These are phyloP conservation scores for Gossypium bickii DNA, from an alignment of 345 rosid genomes.

Conservation along the genomic window DNA sequence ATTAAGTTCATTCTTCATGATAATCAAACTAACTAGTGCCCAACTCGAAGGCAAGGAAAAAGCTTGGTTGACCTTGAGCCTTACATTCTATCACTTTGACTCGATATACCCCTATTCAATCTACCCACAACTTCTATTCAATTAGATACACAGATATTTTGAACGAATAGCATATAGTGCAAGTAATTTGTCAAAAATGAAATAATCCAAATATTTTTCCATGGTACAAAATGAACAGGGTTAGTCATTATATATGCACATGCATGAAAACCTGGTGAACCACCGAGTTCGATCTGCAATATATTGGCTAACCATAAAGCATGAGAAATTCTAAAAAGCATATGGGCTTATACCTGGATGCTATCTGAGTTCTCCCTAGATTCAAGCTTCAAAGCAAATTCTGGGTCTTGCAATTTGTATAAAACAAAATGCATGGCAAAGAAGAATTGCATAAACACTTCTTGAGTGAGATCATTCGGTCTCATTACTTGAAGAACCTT, in stretches of 20 bases:
- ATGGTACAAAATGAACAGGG: not conserved
- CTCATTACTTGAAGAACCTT: constrained; percentile 46
- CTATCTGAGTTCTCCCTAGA: constrained; percentile 48
- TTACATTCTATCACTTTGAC: not conserved
- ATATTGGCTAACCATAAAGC: not conserved
- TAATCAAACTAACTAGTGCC: not conserved
- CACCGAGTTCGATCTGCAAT: not conserved
- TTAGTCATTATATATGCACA: not conserved
- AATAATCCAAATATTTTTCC: not conserved
- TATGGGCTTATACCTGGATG: constrained; percentile 57
- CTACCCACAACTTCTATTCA: not conserved
- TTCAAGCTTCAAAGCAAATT: constrained; percentile 57
- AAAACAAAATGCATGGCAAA: constrained; percentile 54
- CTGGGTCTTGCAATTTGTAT: constrained; percentile 75
- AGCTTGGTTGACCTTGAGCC: not conserved
- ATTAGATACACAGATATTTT: not conserved
- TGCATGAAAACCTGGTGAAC: not conserved
- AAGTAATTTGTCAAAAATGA: not conserved
- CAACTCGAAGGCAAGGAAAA: not conserved
- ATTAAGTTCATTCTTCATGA: not conserved
- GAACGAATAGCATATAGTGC: not conserved
- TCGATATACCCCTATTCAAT: not conserved
- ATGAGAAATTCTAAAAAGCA: not conserved
- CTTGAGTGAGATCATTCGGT: constrained; percentile 30
- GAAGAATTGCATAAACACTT: constrained; percentile 39